These are phyloP conservation scores for Tolypocladium cylindrosporum DNA, from an alignment of 2,329 filamentous ascomycete species.

Conservation along the genomic window DNA sequence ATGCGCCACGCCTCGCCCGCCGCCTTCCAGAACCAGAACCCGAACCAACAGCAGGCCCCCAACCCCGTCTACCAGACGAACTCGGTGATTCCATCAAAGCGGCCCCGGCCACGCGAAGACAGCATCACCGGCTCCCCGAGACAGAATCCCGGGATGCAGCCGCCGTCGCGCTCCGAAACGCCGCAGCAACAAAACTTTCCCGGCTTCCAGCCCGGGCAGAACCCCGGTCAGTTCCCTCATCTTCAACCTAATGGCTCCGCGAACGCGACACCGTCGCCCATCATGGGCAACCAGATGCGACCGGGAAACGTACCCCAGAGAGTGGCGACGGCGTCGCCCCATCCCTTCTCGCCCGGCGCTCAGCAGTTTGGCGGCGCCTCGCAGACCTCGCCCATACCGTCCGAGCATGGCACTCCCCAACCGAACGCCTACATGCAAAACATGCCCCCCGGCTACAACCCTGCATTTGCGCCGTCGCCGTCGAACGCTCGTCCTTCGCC, in stretches of 20 bases:
- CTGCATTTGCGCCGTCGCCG: conserved; percentile 47
- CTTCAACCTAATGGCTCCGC: conserved; percentile 70
- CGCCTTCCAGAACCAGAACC: conserved; percentile 48
- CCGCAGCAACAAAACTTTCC: conserved; percentile 69
- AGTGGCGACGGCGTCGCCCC: conserved; percentile 86
- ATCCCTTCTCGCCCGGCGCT: conserved; percentile 72
- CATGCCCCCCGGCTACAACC: conserved; percentile 49
- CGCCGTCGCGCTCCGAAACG: conserved; percentile 83
- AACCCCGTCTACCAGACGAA: conserved; percentile 69
- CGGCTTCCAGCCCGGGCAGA: conserved; percentile 58
- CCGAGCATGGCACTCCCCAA: conserved; percentile 69
- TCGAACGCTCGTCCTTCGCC: conserved; percentile 47
- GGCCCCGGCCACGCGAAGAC: conserved; percentile 72
- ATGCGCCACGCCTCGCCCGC: conserved; percentile 73
- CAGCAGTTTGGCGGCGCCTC: conserved; percentile 55
- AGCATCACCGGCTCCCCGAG: conserved; percentile 74
- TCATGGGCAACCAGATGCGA: conserved; percentile 73
- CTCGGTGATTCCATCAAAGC: conserved; percentile 81
- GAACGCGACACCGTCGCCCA: conserved; percentile 85
- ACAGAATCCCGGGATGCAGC: conserved; percentile 62
- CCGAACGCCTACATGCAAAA: conserved; percentile 58
- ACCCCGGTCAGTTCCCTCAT: conserved; percentile 66
- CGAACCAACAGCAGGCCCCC: conserved; percentile 7
- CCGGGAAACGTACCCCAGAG: conserved; percentile 64
- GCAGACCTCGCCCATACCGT: conserved; percentile 67